Evolutionary conservation across 164 flowering plant species (phyloP), one percentile per base, ranked within the genome.

Genomic region (Umbellularia californica): DNA sequence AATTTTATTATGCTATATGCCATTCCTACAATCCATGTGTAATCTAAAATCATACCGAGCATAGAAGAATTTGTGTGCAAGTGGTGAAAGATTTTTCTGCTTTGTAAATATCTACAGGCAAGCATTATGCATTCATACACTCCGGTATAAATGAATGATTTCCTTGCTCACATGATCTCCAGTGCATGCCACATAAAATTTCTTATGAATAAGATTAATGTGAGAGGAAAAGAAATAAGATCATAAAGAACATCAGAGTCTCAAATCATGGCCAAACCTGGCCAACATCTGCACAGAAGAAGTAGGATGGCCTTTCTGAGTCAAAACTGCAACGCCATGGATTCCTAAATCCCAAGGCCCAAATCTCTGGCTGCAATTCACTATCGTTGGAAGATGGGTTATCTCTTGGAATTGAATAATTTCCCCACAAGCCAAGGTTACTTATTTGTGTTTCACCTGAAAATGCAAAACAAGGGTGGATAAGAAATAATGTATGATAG

Each of bases 291-390:
- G 81, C 94, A 80, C 97, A 93, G 79, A 92, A 71, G 69, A 95
- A 92, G 85, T 95, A 95, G 58, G 96, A 88, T 68, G 99, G 92
- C 66, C 92, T 84, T 67, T 84, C 90, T 0, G 90, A 82, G 82
- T 95, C 99, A 78, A 93, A 93, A 75, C 99, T 95, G 86, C 98
- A 95, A 15, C 98, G 90, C 99, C 99, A 95, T 47, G 99, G 98
- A 83, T 95, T 95, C 81, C 96, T 83, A 25, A 95, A 70, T 50
- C 99, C 99, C 20, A 88, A 55, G 14, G 99, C 92, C 96, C 95
- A 95, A 74, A 95, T 90, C 79, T 95, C 98, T 24, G 97, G 96
- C 78, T 72, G 87, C 68, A 84, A 76, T 9, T 86, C 84, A 22
- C 69, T 68, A 70, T 90, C 97, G 41, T 85, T 84, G n/a, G 70